A percentile compares a stretch with the other conserved stretches of the same genome.
Conservation (phyloP, 352 stramenopile genomes). For the Phytopythium litorale region DNA sequence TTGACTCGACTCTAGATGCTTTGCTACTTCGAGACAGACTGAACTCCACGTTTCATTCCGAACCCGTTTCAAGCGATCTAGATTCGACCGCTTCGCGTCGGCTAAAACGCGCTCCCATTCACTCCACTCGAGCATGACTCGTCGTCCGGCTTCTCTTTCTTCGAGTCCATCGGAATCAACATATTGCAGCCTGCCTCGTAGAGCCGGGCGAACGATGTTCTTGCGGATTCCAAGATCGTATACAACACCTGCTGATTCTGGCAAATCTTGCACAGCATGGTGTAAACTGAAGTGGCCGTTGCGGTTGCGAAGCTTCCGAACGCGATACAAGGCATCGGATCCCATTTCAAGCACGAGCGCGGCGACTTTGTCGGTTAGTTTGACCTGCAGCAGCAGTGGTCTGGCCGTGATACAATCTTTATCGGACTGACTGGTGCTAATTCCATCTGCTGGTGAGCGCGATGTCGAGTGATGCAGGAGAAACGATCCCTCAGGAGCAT, state of each 20-base stretch:
- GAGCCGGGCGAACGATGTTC: slow-evolving; percentile 7
- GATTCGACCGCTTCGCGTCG: neutral
- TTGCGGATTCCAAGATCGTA: slow-evolving; percentile 33
- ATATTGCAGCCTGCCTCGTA: slow-evolving; percentile 18
- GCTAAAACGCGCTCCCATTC: neutral
- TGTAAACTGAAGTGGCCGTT: slow-evolving; percentile 39
- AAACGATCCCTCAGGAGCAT: slow-evolving; percentile 35
- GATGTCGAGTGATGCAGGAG: slow-evolving; percentile 29
- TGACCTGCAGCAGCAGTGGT: slow-evolving; percentile 37
- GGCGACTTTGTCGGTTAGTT: slow-evolving; percentile 36
- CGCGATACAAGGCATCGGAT: slow-evolving; percentile 24
- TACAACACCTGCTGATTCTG: slow-evolving; percentile 30
- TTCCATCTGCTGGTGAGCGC: neutral
- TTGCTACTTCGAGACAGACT: slow-evolving; percentile 34
- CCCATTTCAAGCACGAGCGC: slow-evolving; percentile 34
- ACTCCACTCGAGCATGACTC: slow-evolving; percentile 5
- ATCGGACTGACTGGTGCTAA: neutral
- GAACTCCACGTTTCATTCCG: slow-evolving; percentile 40
- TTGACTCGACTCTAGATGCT: slow-evolving; percentile 30
- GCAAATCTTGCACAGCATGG: slow-evolving; percentile 30
- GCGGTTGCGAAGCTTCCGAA: slow-evolving; percentile 28
- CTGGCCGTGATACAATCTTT: neutral
- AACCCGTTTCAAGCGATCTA: neutral
- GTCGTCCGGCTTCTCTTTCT: slow-evolving; percentile 8
- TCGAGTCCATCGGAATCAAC: neutral